Conservation (phyloP, 176 grass and related monocot genomes). For the Oryza australiensis region DNA sequence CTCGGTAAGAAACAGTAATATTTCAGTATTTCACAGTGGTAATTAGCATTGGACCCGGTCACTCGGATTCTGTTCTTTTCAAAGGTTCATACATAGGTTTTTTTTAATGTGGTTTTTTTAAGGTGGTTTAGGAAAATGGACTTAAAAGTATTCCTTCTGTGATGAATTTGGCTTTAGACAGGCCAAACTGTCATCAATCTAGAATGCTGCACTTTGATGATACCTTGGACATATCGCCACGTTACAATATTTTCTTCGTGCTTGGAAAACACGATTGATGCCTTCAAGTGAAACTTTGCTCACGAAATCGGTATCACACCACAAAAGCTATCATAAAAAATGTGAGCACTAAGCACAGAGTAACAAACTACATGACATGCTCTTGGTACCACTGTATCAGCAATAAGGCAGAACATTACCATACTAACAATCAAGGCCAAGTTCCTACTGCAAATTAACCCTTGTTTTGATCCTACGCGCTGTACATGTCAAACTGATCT, state of each 20-base stretch:
- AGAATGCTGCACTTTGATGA: background rate
- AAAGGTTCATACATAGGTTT: too few species aligned
- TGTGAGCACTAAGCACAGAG: background rate
- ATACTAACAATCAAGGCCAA: background rate
- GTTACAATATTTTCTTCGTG: background rate
- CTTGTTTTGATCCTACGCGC: background rate
- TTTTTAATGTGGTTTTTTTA: too few species aligned
- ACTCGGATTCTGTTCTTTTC: background rate
- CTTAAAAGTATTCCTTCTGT: background rate
- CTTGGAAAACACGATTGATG: too few species aligned
- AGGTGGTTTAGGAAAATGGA: background rate
- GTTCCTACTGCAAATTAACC: background rate
- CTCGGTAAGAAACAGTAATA: background rate
- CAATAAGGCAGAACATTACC: background rate
- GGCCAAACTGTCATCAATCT: background rate
- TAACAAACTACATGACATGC: background rate
- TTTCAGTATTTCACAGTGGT: background rate
- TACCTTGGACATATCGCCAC: background rate
- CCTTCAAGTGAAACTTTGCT: background rate
- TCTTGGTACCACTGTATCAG: background rate
- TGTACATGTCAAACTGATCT: background rate
- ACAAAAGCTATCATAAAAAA: background rate
- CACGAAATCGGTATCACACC: background rate
- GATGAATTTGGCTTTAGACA: background rate
- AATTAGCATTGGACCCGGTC: background rate